Evolutionary conservation across 2,329 filamentous ascomycete genomes (phyloP), one percentile per base, ranked within the genome.

Genomic region (Sarocladium oryzae): DNA sequence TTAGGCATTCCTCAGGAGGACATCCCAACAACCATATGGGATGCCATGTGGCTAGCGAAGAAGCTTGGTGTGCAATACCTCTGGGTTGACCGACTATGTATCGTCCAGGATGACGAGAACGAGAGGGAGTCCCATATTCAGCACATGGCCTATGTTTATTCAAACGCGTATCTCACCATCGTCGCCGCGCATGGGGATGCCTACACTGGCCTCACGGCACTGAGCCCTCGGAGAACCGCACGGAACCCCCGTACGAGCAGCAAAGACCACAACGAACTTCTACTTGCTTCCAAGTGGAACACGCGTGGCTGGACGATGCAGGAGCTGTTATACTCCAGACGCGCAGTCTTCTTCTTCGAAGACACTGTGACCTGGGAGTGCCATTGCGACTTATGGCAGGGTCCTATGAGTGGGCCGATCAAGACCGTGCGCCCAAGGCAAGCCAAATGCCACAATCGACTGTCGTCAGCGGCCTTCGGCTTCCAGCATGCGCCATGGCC

Each of bases 21-120:
- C 15, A 58, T 74, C 15, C 70, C 69, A 32, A 63, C 67, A 49
- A 71, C 70, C 4, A 68, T 73, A 51, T 51, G 66, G n/a, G 71
- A 73, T 54, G 70, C 70, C 53, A 70, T 74, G 54, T 71, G 69
- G 66, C 57, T 74, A 18, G 62, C 69, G 21, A 68, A 65, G 54
- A 73, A 72, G 58, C 60, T 75, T 10, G 68, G 68, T 1, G 63
- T 73, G 20, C 66, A 67, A 2, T 66, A 71, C 52, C 61, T 76
- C 18, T 76, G 73, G 74, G 67, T 76, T 30, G 73, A 76, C 54
- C 63, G 66, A 30, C 61, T 73, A 45, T 74, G 71, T 50, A 71
- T 74, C 51, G 63, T 71, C 4, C 73, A 76, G 56, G 70, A 74
- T 51, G 69, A 74, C 51, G 60, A 63, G 11, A 59, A 59, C 18